phyloP scores from a whole-genome alignment of 345 rosid genomes.

The Corchorus olitorius region DNA sequence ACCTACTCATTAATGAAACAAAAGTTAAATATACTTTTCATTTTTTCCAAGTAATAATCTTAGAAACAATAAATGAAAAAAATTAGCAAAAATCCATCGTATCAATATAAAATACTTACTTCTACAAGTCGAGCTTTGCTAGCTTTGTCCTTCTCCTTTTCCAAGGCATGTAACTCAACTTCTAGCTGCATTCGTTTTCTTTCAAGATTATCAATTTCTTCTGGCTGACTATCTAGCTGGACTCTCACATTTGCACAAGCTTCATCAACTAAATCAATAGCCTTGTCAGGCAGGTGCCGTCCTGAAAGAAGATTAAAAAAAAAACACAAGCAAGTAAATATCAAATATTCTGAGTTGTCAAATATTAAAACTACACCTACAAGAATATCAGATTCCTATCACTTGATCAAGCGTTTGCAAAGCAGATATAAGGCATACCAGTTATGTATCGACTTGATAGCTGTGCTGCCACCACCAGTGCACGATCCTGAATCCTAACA shows the following conservation, averaged over 20 bases:
- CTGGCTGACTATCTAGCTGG: conserved; percentile 97
- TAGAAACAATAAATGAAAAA: not conserved
- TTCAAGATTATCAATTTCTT: conserved; percentile 88
- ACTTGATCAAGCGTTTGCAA: not conserved
- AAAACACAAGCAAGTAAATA: not conserved
- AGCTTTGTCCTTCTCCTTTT: conserved; percentile 91
- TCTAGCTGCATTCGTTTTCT: conserved; percentile 87
- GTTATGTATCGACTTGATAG: conserved; percentile 88
- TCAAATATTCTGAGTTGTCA: not conserved
- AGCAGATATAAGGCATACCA: conserved; percentile 39
- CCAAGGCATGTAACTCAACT: conserved; percentile 86
- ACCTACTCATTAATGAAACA: conserved; percentile 44
- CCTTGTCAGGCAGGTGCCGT: conserved; percentile 91
- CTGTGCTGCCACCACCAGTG: conserved; percentile 84
- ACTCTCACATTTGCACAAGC: conserved; percentile 96
- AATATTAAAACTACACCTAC: no score
- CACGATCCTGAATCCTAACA: conserved; percentile 83
- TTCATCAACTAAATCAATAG: conserved; percentile 91
- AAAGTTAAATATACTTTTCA: not conserved
- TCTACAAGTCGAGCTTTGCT: conserved; percentile 86
- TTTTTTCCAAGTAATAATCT: no score
- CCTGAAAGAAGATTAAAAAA: conserved; percentile 38
- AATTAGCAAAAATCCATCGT: not conserved
- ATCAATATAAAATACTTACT: conserved; percentile 40
- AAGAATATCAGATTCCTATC: not conserved